Base-by-base conservation (phyloP, 2,329 filamentous ascomycete species). In the Alternaria alternata region DNA sequence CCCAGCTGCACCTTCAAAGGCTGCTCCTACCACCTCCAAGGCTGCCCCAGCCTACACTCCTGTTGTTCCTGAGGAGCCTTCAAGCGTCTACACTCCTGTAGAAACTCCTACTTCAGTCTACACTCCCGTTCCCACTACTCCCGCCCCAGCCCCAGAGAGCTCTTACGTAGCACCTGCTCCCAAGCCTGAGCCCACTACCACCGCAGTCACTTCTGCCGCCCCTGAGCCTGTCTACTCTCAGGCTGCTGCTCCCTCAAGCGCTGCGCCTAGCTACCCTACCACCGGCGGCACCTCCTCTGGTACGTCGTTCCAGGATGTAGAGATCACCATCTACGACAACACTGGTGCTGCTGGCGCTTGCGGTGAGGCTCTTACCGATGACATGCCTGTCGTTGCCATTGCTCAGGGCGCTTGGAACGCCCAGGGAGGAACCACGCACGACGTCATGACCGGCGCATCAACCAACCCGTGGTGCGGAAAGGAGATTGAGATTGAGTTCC, bases 311-410 rank as follows among this genome's bases (percentile, higher is more conserved):
- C n/a, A 34, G 22, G 54, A 64, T 51, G 72, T 70, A 26, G 73
- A 76, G 62, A 67, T 77, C 39, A 79, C 76, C 62, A 68, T 76
- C 68, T 76, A 79, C 67, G 67, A 74, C 65, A 71, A 68, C 65
- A 56, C 43, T 3, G 74, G 72, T 41, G 72, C 51, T 32, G 26
- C 51, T 32, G 73, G 76, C 56, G 71, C 74, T 54, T 79, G 77
- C 67, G 76, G 77, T 44, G 57, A 61, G 34, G 7, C 51, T 22
- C 66, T 76, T 46, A 12, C 48, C 28, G 68, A 77, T 62, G 58
- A 52, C 38, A 66, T 69, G 48, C 53, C 67, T 43, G 60, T 71
- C 18, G 75, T 75, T 39, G 77, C 77, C 26, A 67, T 79, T n/a
- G 63, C 71, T 39, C 22, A 65, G 48, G 42, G 51, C 38, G 63